A percentile compares a stretch with the other conserved stretches of the same genome.
Evolutionary conservation across 306 rosid species (phyloP).

Genomic region (Begonia fuchsioides): DNA sequence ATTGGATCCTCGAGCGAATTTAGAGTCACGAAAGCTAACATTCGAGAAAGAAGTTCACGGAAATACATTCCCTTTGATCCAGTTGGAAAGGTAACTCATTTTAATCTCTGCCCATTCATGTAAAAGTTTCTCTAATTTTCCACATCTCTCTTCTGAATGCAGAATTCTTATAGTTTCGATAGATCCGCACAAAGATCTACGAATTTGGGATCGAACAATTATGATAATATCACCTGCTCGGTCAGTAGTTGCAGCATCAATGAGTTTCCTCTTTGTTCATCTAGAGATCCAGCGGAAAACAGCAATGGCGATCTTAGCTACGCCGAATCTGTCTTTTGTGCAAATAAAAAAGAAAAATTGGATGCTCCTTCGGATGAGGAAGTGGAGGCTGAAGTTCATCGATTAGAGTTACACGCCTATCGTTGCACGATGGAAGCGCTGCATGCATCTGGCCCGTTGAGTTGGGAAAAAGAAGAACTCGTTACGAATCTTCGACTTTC

Average conservation of each 20-base stretch:
- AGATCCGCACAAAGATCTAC: conserved; percentile 19
- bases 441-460: conserved; percentile 93
- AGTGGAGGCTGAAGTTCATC: conserved; percentile 69
- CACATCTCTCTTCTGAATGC: background rate
- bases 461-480: conserved; percentile 96
- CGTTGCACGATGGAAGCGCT: conserved; percentile 89
- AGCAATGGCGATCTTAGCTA: conserved; percentile 28
- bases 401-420: conserved; percentile 94
- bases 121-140: conserved; percentile 1
- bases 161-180: conserved; percentile 2
- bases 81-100: conserved; percentile 58
- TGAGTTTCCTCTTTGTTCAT: conserved; percentile 11
- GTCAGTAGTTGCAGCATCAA: conserved; percentile 86
- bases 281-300: conserved; percentile 36
- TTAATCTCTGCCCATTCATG: background rate
- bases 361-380: conserved; percentile 37
- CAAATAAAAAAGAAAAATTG: conserved; percentile 31
- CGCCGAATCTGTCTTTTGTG: conserved; percentile 38
- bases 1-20: conserved; percentile 71
- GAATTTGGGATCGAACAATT: conserved; percentile 30
- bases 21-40: conserved; percentile 50
- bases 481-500: conserved; percentile 94
- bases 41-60: conserved; percentile 30
- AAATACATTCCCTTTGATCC: conserved; percentile 27
- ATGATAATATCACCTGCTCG: conserved; percentile 40